Evolutionary conservation across 2,329 filamentous ascomycete genomes (phyloP).

Genomic region (Lasiodiplodia hormozganensis): DNA sequence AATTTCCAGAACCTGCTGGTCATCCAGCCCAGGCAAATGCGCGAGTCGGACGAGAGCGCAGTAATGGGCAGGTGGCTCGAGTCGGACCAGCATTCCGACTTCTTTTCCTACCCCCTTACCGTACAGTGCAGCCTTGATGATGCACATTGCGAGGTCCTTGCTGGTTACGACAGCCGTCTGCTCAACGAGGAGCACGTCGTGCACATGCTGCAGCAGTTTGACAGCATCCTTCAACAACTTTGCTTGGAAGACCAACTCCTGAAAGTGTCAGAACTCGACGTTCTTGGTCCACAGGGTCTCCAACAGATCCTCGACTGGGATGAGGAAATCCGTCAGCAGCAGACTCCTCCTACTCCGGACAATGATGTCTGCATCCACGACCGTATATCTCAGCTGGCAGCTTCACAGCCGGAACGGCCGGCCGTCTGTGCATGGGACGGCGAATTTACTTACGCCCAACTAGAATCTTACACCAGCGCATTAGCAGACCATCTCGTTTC

Average conservation of each 20-base stretch:
- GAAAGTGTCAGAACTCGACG: slow-evolving; percentile 24
- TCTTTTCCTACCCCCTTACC: slow-evolving; percentile 15
- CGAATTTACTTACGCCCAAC: slow-evolving; percentile 42
- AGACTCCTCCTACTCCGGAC: background rate
- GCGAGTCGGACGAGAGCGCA: background rate
- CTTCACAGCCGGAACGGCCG: slow-evolving; percentile 35
- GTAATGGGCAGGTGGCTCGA: too few relatives aligned
- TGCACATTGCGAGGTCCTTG: slow-evolving; percentile 5
- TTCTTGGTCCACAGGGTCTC: slow-evolving; percentile 28
- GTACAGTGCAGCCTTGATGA: slow-evolving; percentile 12
- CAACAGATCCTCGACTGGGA: slow-evolving; percentile 21
- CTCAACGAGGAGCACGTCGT: slow-evolving; percentile 23
- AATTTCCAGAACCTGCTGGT: slow-evolving; percentile 57
- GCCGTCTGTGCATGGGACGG: slow-evolving; percentile 45
- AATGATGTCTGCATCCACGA: background rate
- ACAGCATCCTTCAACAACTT: slow-evolving; percentile 30
- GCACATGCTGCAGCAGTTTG: slow-evolving; percentile 28
- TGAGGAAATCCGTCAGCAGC: background rate
- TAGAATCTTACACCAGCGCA: slow-evolving; percentile 37
- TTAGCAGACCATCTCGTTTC: slow-evolving; percentile 41
- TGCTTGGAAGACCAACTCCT: background rate
- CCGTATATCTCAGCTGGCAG: background rate
- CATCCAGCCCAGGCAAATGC: slow-evolving; percentile 32
- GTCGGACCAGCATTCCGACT: slow-evolving; percentile 5
- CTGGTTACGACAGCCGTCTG: slow-evolving; percentile 19